These are phyloP conservation scores for Trypanosoma vivax DNA, from an alignment of 208 protist genomes.

Conservation along the genomic window DNA sequence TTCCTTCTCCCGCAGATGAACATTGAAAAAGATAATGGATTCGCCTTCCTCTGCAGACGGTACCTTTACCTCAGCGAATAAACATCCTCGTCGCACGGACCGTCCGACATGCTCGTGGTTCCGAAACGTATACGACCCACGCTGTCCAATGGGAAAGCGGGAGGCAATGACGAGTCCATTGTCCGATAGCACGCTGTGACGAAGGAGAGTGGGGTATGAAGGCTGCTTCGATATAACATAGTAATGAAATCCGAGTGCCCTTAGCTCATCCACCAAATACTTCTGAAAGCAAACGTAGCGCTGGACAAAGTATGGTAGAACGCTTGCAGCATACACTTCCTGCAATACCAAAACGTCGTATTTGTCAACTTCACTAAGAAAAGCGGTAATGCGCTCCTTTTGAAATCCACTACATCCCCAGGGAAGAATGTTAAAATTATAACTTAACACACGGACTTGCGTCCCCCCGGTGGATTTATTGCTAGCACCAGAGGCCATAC, in stretches of 20 bases:
- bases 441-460: conserved; percentile 71
- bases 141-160: conserved; percentile 68
- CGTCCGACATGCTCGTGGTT: conserved; percentile 30
- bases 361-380: conserved; percentile 49
- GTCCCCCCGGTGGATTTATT: neutral
- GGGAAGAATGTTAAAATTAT: conserved; percentile 89
- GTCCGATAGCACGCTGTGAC: conserved; percentile 66
- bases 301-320: conserved; percentile 75
- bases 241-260: conserved; percentile 66
- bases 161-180: conserved; percentile 86
- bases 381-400: conserved; percentile 72
- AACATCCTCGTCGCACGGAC: conserved; percentile 56
- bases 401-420: conserved; percentile 74
- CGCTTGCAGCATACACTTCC: conserved; percentile 77
- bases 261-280: conserved; percentile 61
- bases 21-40: conserved; percentile 74
- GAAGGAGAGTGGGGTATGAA: conserved; percentile 77
- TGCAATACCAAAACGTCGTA: conserved; percentile 85
- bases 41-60: conserved; percentile 27
- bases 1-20: conserved; percentile 75
- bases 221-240: conserved; percentile 82
- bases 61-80: conserved; percentile 80
- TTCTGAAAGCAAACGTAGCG: conserved; percentile 70
- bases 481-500: too few relatives aligned
- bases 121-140: conserved; percentile 82